Evolutionary conservation across 257 asterid genomes (phyloP), one percentile per base, ranked within the genome.

Genomic region (Solanum infundibuliforme): DNA sequence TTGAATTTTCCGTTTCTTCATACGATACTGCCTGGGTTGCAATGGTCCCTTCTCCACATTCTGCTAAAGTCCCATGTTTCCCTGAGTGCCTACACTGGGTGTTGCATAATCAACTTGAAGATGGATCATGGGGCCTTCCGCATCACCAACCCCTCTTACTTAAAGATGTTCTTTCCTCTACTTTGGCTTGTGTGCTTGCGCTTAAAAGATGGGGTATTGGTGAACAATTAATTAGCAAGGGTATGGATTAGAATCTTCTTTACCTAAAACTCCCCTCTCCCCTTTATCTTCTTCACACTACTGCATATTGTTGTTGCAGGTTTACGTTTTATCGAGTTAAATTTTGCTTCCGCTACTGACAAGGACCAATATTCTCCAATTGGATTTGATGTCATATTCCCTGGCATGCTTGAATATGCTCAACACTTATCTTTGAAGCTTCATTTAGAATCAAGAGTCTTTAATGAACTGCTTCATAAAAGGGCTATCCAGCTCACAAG

Each of bases 11-110:
- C 48, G 85, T 93, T 87, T 97, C 99, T 25, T 88, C 98, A 1
- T 97, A 95, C 74, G 99, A 97, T 90, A 95, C 99, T 18, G 99
- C 99, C 32, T 97, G 99, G 99, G 98, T 97, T 75, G 98, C 99
- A 68, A 95, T 97, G 99, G 98, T 97, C 84, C 99, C 99, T 88
- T 93, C 98, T 82, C 95, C 95, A 34, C 90, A 92, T 87, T 94
- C 96, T 4, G 76, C 93, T 4, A 14, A 89, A 62, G 90, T 87
- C 29, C 98, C 99, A 68, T 91, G 93, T 87, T 97, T 97, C 89
- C 98, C 97, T 36, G 90, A 88, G 83, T 95, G 96, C 89, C 83
- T 97, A 11, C 87, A 91, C 76, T 97, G 98, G 98, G 87, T 97
- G 90, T 76, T 95, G 72, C 93, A 91, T 11, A 94, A 95, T 89